phyloP scores from a whole-genome alignment of 805 yeast genomes.

The Sugiyamaella boreocaroliniensis region DNA sequence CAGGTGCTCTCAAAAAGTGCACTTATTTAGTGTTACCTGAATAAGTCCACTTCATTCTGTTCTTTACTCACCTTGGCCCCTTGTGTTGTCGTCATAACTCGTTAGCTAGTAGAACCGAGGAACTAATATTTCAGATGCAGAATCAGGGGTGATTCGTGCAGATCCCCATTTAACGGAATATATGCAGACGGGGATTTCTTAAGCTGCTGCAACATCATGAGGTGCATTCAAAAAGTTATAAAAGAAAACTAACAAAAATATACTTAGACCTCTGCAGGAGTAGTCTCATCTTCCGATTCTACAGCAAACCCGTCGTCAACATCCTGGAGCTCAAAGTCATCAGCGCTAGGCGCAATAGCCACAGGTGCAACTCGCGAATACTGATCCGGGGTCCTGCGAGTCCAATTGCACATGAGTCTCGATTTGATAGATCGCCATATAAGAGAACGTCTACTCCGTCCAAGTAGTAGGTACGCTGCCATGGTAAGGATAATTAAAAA shows the following conservation, averaged over 20 bases:
- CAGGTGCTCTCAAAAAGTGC: too few relatives aligned
- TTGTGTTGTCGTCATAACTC: neutral
- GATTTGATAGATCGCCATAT: conserved; percentile 19
- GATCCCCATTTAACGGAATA: neutral
- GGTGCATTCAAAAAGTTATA: neutral
- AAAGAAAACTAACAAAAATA: neutral
- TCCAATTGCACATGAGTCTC: conserved; percentile 6
- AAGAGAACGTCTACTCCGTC: conserved; percentile 22
- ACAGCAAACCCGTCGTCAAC: conserved; percentile 18
- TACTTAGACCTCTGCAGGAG: neutral
- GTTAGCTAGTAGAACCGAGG: neutral
- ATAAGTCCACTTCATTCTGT: too few relatives aligned
- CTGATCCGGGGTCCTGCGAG: neutral
- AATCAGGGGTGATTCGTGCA: neutral
- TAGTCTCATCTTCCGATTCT: conserved; percentile 13
- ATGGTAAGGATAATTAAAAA: conserved; percentile 30
- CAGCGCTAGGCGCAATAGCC: conserved; percentile 7
- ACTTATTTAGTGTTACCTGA: too few relatives aligned
- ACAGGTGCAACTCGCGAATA: conserved; percentile 5
- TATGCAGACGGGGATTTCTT: too few relatives aligned
- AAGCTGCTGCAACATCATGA: neutral
- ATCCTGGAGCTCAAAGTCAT: conserved; percentile 23
- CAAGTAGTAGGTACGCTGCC: conserved; percentile 33
- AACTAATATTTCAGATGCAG: neutral
- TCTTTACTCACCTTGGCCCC: neutral